Base-by-base conservation (phyloP, 2,329 filamentous ascomycete species). In the Fusarium napiforme region DNA sequence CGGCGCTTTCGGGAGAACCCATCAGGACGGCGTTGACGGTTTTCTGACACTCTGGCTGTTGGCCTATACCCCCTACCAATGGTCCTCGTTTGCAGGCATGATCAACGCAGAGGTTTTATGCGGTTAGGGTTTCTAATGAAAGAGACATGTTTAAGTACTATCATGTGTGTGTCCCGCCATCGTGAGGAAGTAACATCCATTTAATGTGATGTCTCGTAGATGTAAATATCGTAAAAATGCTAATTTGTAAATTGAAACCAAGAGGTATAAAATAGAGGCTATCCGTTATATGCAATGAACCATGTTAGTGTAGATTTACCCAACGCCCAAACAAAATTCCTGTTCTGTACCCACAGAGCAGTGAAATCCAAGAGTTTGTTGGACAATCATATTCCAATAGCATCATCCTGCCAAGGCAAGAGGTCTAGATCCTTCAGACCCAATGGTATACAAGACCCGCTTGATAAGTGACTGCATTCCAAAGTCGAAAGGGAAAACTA, bases 61-160 rank as follows among this genome's bases (percentile, higher is more conserved):
- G 82, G 80, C 80, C 80, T 83, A 84, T 83, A 83, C 82, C 82
- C 81, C 79, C 76, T 77, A 77, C 75, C 79, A 66, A 82, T 77
- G 79, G 77, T 78, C 74, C 78, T 78, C 75, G 72, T 77, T 79
- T 76, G 77, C 78, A 81, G 80, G 80, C 80, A 81, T 77, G 78
- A 77, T 78, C 75, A 77, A 81, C 75, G 75, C 76, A 77, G 79
- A 79, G 78, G 75, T 77, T 79, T 79, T 79, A 80, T 78, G 75
- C 75, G 77, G 77, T 76, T 78, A 80, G 79, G 78, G 77, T 73
- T 80, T 81, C 66, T 79, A 81, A 82, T 81, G 73, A 77, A 80
- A 79, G 73, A 78, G 69, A 78, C 70, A 77, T 78, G 76, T 77
- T 76, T 50, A 70, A 65, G 61, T 58, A 72, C 40, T 46, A 49